A percentile compares a stretch with the other conserved stretches of the same genome.
These are phyloP conservation scores for Eucalyptus pauciflora DNA, from an alignment of 345 rosid species.

Conservation along the genomic window DNA sequence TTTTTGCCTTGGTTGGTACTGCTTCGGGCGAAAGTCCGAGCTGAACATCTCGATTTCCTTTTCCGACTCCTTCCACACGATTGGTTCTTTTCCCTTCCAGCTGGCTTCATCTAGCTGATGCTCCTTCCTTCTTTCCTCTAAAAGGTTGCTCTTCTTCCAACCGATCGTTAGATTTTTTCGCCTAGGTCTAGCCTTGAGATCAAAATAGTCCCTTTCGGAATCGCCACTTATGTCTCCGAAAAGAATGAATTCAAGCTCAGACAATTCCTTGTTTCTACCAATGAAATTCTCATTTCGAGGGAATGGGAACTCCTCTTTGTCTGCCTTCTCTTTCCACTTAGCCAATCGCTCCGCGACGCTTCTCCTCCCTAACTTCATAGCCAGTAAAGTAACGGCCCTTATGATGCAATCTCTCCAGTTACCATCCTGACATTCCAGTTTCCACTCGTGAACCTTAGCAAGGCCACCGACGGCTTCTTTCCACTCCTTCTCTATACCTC, in stretches of 20 bases:
- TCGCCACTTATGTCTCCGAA: slow-evolving; percentile 82
- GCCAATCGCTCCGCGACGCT: slow-evolving; percentile 73
- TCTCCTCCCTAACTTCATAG: slow-evolving; percentile 76
- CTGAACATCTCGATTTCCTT: slow-evolving; percentile 91
- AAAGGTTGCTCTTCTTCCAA: slow-evolving; percentile 44
- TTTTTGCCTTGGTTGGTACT: slow-evolving; percentile 16
- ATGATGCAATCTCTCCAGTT: slow-evolving; percentile 88
- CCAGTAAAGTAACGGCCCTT: slow-evolving; percentile 60
- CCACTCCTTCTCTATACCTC: slow-evolving; percentile 93
- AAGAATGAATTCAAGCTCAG: slow-evolving; percentile 79
- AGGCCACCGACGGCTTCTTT: slow-evolving; percentile 73
- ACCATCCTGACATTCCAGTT: slow-evolving; percentile 85
- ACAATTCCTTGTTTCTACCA: slow-evolving; percentile 86
- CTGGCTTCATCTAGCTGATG: slow-evolving; percentile 9
- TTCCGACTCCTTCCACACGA: slow-evolving; percentile 91
- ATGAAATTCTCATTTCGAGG: slow-evolving; percentile 70
- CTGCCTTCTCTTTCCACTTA: slow-evolving; percentile 79
- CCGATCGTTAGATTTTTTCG: slow-evolving; percentile 64
- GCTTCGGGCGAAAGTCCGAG: slow-evolving; percentile 21
- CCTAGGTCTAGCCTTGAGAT: slow-evolving; percentile 65
- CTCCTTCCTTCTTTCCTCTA: slow-evolving; percentile 37
- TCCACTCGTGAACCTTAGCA: slow-evolving; percentile 72
- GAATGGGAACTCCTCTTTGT: slow-evolving; percentile 81
- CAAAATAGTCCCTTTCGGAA: slow-evolving; percentile 71
- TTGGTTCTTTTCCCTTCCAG: slow-evolving; percentile 80